Base-by-base conservation (phyloP, 2,329 filamentous ascomycete genomes). In the Talaromyces sp. region DNA sequence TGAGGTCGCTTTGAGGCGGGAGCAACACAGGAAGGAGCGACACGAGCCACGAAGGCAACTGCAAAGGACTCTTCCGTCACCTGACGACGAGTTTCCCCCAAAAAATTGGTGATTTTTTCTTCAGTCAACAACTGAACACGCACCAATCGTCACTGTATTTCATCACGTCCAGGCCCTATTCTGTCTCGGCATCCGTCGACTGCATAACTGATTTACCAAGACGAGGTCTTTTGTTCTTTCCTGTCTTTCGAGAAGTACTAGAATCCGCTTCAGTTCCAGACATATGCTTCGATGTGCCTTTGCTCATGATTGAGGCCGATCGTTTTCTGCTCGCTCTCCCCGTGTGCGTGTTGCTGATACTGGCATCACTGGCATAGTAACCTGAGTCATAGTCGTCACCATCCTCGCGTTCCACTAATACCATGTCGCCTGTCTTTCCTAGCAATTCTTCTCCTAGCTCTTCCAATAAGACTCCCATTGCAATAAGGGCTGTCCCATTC, bases 401-500 rank as follows among this genome's bases (percentile, higher is more conserved):
- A 41, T 66, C 69, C 59, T 76, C 73, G 8, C 73, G 75, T 64
- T 85, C 82, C 2, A 83, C 74, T 56, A 86, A 78, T 0, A 79
- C 80, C 63, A 85, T 67, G 68, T 86, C 81, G 0, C 84, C 84
- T 1, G 79, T 84, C 52, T 80, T 73, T 1, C 82, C 83, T 17
- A 87, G 66, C 3, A 74, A 65, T 41, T 80, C 77, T 40, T 71
- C 74, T 0, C 77, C 77, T 21, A 79, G 74, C 67, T 87, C 84
- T 69, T 87, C 84, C 25, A 86, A 66, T 35, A 87, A 64, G 13
- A 87, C 80, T 0, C 84, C 83, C 63, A 86, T 67, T 1, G 83
- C 82, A 62, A 87, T 76, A 57, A 87, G 67, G 1, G 84, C 83
- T 8, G 82, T 86, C 68, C 85, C 84, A 59, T 86, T 82, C 75